Evolutionary conservation across 202 grass and related monocot species (phyloP).

Genomic region (Carex arenaria): DNA sequence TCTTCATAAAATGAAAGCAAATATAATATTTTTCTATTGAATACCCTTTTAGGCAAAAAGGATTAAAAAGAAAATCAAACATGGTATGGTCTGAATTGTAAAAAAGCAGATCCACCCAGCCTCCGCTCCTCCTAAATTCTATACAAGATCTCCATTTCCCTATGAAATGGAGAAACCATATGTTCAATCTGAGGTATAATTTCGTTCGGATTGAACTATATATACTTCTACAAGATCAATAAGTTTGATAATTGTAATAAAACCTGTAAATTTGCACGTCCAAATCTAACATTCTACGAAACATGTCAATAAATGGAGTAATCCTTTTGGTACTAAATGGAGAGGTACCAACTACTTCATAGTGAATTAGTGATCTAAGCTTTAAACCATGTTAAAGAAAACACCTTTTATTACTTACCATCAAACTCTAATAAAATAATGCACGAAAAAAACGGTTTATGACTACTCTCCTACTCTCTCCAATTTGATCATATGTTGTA

Average conservation of each 20-base stretch:
- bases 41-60: neutral
- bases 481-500: neutral
- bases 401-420: neutral
- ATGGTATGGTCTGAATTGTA: neutral
- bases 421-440: neutral
- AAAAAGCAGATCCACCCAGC: neutral
- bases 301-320: neutral
- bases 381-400: neutral
- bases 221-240: neutral
- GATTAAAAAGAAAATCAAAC: conserved; percentile 1
- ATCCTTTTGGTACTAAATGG: neutral
- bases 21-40: neutral
- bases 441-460: neutral
- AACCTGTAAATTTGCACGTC: neutral
- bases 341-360: neutral
- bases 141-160: neutral
- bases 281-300: neutral
- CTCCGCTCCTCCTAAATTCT: neutral
- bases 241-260: neutral
- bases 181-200: neutral
- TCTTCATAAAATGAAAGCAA: neutral
- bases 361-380: neutral
- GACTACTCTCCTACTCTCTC: neutral
- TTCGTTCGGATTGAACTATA: neutral
- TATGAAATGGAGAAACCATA: neutral